Conservation (phyloP, 2,329 filamentous ascomycete species). For the Emmonsiellopsis sp. region DNA sequence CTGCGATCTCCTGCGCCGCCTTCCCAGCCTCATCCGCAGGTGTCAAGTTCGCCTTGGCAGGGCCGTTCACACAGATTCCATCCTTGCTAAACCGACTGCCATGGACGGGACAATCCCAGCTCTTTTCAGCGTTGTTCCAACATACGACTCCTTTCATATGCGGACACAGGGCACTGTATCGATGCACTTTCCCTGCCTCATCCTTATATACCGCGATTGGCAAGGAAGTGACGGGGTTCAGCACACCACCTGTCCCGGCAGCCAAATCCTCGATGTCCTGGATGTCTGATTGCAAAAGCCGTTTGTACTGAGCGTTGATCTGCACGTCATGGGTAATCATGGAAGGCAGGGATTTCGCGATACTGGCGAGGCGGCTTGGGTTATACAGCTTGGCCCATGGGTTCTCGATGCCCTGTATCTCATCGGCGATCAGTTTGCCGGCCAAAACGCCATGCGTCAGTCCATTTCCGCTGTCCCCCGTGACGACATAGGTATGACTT, state of each 20-base stretch:
- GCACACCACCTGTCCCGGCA: constrained; percentile 41
- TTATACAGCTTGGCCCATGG: constrained; percentile 43
- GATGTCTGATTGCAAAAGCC: constrained; percentile 45
- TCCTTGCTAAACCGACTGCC: constrained; percentile 35
- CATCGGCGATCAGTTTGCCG: constrained; percentile 43
- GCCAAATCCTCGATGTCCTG: constrained; percentile 47
- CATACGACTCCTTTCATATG: constrained; percentile 48
- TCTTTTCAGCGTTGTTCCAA: constrained; percentile 47
- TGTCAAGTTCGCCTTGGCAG: constrained; percentile 27
- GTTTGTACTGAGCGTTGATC: constrained; percentile 49
- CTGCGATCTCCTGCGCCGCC: background rate
- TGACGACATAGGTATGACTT: constrained; percentile 45
- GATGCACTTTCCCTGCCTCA: constrained; percentile 40
- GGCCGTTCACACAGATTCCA: constrained; percentile 32
- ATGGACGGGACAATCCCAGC: constrained; percentile 46
- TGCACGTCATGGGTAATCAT: constrained; percentile 45
- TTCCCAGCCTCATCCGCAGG: constrained; percentile 9
- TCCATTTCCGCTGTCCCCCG: constrained; percentile 49
- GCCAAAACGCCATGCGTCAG: constrained; percentile 48
- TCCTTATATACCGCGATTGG: constrained; percentile 50
- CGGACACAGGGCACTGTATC: constrained; percentile 47
- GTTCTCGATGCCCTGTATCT: constrained; percentile 43
- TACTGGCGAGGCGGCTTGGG: constrained; percentile 38
- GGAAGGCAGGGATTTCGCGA: constrained; percentile 35
- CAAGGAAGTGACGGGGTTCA: constrained; percentile 39